Evolutionary conservation across 345 rosid species (phyloP), one percentile per base, ranked within the genome.

Genomic region (Gossypium australe): DNA sequence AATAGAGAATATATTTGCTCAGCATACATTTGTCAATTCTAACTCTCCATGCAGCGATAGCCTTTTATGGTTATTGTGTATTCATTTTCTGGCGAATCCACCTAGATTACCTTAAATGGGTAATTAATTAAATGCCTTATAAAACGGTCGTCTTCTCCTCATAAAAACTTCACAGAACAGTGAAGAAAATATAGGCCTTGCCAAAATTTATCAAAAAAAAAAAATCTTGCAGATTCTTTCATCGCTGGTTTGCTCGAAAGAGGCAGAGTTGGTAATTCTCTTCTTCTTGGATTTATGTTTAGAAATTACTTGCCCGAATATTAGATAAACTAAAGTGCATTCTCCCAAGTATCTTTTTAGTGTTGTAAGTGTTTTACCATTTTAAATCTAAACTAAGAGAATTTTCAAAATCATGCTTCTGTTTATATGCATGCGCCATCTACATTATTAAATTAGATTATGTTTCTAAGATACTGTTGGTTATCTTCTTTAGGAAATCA

Each of bases 21-120:
- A 18, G 43, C 49, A 24, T 68, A 60, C 81, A 78, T 58, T 67
- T 78, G 77, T 74, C 74, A 78, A 61, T 27, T 79, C 29, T 61
- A n/a, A 69, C 71, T 60, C 74, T 55, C 44, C 75, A 63, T 75
- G 78, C 78, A 75, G 72, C 3, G 29, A 70, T 43, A 63, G 60
- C 52, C 76, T 56, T 56, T 10, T 24, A 17, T 75, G 60, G 76
- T 64, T 55, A 75, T 64, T 79, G 41, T 71, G 64, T 17, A 14
- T 67, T 79, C 69, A 38, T 76, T 71, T 71, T 49, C 59, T n/a
- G 58, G 76, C 8, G 25, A 76, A 76, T 71, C 74, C 74, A 71
- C 74, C 70, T 9, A 17, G 59, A 67, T 66, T 76, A 41, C 79
- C 79, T 65, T 71, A 75, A 57, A 56, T 71, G 65, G 73, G 41